Evolutionary conservation across 768 basidiomycete genomes (phyloP), one percentile per base, ranked within the genome.

Genomic region (Lentinula sp.): DNA sequence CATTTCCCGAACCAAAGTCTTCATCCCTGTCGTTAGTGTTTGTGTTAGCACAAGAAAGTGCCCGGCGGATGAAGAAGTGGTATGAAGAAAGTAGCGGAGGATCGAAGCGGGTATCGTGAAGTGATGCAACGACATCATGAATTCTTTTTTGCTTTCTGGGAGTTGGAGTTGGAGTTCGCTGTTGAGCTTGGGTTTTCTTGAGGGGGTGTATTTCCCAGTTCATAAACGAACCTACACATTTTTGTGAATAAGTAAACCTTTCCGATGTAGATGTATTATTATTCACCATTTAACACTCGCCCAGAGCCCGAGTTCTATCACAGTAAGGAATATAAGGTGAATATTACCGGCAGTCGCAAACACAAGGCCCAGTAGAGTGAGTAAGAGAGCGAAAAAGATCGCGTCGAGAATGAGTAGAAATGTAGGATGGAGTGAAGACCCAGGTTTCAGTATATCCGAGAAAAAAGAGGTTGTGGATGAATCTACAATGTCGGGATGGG

Each of bases 21-120:
- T 16, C 42, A 57, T 43, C 4, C 65, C 45, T 23, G 33, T 49
- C 36, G 35, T 36, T 39, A 97, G 95, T 97, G 61, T 97, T 96
- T 72, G 75, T 84, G 10, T 75, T 93, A 63, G 93, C 92, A 15
- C 93, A 95, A 69, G 90, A 93, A 61, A 91, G 89, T 62, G 82
- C 85, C 49, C 86, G 84, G 69, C 76, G 79, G 64, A 88, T 87
- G 65, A 95, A 93, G 73, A 74, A 74, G 57, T 97, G 95, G 95
- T 88, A 93, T 73, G 93, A 95, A 66, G 84, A 83, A 59, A 15
- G 50, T 16, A 84, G 78, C 66, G 85, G 87, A 60, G 82, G 77
- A 56, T 72, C 74, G 16, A 78, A 79, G 41, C 50, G 50, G 32
- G 33, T 51, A n/a, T n/a, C 35, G 35, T 51, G 35, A 51, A 51